These are phyloP conservation scores for Penicillium sumatraense DNA, from an alignment of 2,329 filamentous ascomycete genomes.

Conservation along the genomic window DNA sequence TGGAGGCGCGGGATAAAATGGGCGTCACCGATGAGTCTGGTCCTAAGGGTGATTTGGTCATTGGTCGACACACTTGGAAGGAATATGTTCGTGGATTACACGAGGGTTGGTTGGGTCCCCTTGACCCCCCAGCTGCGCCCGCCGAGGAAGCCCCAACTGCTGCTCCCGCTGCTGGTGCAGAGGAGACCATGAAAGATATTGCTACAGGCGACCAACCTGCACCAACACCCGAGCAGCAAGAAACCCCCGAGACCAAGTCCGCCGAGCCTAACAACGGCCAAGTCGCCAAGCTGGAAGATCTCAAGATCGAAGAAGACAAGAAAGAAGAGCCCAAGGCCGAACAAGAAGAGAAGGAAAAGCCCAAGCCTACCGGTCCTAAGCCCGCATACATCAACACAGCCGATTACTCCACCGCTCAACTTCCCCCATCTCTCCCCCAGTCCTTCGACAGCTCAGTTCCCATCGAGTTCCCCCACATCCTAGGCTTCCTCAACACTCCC, in stretches of 20 bases:
- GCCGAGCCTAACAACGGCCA: conserved; percentile 27
- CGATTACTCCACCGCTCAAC: conserved; percentile 69
- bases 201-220: conserved; percentile 23
- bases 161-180: conserved; percentile 30
- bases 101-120: conserved; percentile 92
- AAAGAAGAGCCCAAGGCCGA: conserved; percentile 58
- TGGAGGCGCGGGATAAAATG: conserved; percentile 66
- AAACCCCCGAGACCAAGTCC: conserved; percentile 38
- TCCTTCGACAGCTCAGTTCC: conserved; percentile 74
- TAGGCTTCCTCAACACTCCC: conserved; percentile 90
- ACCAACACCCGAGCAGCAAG: conserved; percentile 17
- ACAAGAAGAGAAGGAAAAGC: conserved; percentile 47
- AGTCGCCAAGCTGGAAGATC: neutral
- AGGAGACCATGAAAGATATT: conserved; percentile 32
- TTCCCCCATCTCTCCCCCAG: conserved; percentile 69
- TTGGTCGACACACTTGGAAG: conserved; percentile 95
- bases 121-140: conserved; percentile 55
- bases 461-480: conserved; percentile 82
- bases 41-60: conserved; percentile 79
- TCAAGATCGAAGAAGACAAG: conserved; percentile 7
- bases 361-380: conserved; percentile 62
- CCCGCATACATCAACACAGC: conserved; percentile 73
- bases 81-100: conserved; percentile 93
- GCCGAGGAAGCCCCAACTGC: conserved; percentile 11
- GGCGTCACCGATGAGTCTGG: conserved; percentile 75